Evolutionary conservation across 1,284 basidiomycete species (phyloP).

Genomic region (Sporisorium scitamineum): DNA sequence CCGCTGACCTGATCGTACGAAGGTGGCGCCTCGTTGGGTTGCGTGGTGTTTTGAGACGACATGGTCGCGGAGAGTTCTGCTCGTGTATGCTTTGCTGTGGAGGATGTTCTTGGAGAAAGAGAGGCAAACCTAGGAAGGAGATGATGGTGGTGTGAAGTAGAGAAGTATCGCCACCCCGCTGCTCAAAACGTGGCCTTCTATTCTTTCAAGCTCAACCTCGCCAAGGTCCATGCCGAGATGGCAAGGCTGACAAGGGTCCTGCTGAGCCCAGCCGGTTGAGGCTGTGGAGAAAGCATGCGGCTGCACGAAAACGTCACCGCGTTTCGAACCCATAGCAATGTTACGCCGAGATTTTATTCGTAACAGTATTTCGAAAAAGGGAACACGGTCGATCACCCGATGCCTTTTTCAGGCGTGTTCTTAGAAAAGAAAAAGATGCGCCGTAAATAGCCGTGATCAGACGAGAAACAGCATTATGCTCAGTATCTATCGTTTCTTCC

Average conservation of each 20-base stretch:
- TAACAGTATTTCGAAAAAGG: background rate
- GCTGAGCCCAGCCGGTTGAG: background rate
- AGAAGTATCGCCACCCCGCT: background rate
- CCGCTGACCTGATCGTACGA: constrained; percentile 45
- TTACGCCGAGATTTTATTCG: background rate
- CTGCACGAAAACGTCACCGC: constrained; percentile 15
- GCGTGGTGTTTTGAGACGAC: constrained; percentile 9
- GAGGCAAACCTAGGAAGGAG: background rate
- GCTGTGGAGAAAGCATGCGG: no score
- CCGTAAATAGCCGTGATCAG: constrained; percentile 32
- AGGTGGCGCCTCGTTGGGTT: constrained; percentile 35
- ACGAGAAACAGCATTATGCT: background rate
- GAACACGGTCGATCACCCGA: constrained; percentile 8
- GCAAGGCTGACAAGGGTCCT: background rate
- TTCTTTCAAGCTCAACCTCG: no score
- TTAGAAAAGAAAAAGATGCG: background rate
- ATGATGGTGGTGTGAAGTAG: background rate
- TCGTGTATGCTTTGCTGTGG: background rate
- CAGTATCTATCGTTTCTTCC: background rate
- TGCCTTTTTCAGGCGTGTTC: background rate
- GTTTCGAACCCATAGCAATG: background rate
- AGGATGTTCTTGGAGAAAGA: background rate
- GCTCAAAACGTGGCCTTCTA: background rate
- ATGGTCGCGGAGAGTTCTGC: constrained; percentile 1
- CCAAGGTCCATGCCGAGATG: background rate